Conservation (phyloP, 192 early-diverging fungal species). For the Ramicandelaber brevisporus region DNA sequence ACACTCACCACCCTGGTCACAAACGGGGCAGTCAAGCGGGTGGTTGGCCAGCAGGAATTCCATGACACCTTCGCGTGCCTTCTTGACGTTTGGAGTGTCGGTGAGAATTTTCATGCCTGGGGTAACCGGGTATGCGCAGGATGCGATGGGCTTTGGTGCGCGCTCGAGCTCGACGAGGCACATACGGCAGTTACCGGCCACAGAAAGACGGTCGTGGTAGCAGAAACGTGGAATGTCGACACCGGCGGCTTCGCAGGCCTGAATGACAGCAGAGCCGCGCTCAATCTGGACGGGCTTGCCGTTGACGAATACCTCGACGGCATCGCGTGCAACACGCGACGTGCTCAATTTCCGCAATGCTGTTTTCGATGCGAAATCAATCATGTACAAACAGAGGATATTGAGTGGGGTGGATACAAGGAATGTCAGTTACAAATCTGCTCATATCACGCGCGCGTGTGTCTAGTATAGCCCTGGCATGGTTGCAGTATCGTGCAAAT, state of each 20-base stretch:
- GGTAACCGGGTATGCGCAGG: conserved; percentile 91
- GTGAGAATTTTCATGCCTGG: conserved; percentile 96
- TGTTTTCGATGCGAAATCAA: no score
- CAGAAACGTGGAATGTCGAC: conserved; percentile 44
- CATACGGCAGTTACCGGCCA: conserved; percentile 99
- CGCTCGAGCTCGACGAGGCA: conserved; percentile 95
- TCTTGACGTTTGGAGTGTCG: conserved; percentile 77
- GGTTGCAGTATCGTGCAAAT: no score
- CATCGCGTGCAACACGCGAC: conserved; percentile 9
- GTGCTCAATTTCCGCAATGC: not conserved
- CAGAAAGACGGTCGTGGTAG: conserved; percentile 75
- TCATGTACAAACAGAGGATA: no score
- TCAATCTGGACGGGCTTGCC: conserved; percentile 75
- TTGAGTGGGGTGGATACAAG: no score
- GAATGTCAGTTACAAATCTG: no score
- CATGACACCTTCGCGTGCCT: conserved; percentile 85
- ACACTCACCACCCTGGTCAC: conserved; percentile 98
- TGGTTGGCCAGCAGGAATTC: conserved; percentile 92
- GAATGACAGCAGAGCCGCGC: conserved; percentile 81
- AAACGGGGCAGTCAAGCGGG: conserved; percentile 94
- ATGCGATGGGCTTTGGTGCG: conserved; percentile 85
- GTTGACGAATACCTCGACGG: conserved; percentile 77
- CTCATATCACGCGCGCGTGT: no score
- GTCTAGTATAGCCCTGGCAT: no score
- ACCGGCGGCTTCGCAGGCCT: conserved; percentile 90